A percentile compares a stretch with the other conserved stretches of the same genome.
Evolutionary conservation across 2,329 filamentous ascomycete genomes (phyloP).

Genomic region (Colletotrichum caudatum): DNA sequence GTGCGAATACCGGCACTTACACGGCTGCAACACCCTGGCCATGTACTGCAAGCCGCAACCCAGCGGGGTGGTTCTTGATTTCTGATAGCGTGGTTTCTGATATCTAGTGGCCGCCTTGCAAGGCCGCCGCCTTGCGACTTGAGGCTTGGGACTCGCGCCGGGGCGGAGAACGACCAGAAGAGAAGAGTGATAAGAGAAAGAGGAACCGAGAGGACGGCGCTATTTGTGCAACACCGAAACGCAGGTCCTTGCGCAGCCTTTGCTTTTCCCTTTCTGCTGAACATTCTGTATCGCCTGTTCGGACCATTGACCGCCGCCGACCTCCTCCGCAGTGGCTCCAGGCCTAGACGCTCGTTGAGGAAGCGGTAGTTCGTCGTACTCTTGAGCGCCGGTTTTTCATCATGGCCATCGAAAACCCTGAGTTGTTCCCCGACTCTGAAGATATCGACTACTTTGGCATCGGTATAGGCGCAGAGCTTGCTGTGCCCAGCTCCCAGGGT

Average conservation of each 20-base stretch:
- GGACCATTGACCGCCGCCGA: background rate
- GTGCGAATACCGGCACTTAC: background rate
- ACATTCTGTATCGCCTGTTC: background rate
- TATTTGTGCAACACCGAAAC: conserved; percentile 2
- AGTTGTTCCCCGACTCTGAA: conserved; percentile 9
- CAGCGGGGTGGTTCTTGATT: conserved; percentile 23
- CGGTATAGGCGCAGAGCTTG: conserved; percentile 12
- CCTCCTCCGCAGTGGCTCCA: background rate
- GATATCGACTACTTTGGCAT: conserved; percentile 24
- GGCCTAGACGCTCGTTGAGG: background rate
- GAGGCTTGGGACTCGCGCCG: background rate
- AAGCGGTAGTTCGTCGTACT: background rate
- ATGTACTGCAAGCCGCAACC: conserved; percentile 26
- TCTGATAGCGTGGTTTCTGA: background rate
- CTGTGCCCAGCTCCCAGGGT: background rate
- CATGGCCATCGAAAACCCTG: background rate
- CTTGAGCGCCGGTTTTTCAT: background rate
- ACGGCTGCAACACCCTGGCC: conserved; percentile 16
- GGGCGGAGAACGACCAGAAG: background rate
- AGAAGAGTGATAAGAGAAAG: background rate
- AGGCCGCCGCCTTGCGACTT: conserved; percentile 14
- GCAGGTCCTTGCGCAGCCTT: conserved; percentile 6
- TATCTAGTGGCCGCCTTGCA: conserved; percentile 26
- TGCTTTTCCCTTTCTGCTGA: conserved; percentile 18
- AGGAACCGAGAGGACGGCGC: conserved; percentile 3